A percentile compares a stretch with the other conserved stretches of the same genome.
These are phyloP conservation scores for Phytopythium oedochilum DNA, from an alignment of 352 stramenopile genomes.

Conservation along the genomic window DNA sequence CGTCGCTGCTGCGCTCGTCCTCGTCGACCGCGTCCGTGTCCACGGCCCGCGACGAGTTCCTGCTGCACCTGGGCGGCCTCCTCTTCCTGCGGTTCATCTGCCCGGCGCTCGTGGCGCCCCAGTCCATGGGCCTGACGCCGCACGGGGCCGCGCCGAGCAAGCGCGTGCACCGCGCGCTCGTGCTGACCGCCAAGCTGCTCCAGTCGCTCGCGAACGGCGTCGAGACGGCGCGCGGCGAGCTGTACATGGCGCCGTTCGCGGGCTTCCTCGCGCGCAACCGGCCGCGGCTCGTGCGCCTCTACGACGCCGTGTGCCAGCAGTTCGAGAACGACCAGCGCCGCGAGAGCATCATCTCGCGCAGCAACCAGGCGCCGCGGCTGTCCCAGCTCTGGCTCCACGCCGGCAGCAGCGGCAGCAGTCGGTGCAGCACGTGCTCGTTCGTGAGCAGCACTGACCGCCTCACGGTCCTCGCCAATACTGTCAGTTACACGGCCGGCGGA, in stretches of 20 bases:
- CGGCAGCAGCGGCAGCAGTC: constrained; percentile 17
- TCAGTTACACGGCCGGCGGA: constrained; percentile 3
- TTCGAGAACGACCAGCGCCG: constrained; percentile 52
- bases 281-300: constrained; percentile 54
- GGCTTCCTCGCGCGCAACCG: constrained; percentile 58
- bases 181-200: constrained; percentile 77
- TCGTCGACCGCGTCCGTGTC: constrained; percentile 14
- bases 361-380: constrained; percentile 54
- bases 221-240: constrained; percentile 47
- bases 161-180: constrained; percentile 55
- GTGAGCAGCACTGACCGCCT: constrained; percentile 20
- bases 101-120: constrained; percentile 64
- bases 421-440: constrained; percentile 2
- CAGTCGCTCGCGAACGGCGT: constrained; percentile 80
- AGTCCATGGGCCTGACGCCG: constrained; percentile 65
- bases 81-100: constrained; percentile 80
- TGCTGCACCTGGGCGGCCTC: constrained; percentile 68
- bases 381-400: constrained; percentile 54
- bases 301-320: constrained; percentile 74
- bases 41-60: constrained; percentile 61
- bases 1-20: neutral
- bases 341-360: constrained; percentile 54
- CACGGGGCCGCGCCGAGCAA: constrained; percentile 30
- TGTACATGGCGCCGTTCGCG: constrained; percentile 81
- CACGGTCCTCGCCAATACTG: constrained; percentile 33